phyloP scores from a whole-genome alignment of 1,284 basidiomycete genomes.

The Somion occarium region DNA sequence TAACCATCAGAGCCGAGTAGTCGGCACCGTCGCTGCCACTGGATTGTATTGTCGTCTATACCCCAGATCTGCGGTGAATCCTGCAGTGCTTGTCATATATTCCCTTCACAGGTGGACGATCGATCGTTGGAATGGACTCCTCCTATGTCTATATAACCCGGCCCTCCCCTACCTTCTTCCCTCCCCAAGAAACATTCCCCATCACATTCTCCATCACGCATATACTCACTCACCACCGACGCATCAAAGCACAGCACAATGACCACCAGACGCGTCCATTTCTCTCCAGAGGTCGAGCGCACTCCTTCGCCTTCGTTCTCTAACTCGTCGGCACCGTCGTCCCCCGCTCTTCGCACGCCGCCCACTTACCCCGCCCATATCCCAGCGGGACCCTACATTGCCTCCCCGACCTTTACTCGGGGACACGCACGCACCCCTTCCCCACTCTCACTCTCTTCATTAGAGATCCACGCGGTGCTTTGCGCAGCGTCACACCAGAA shows the following conservation, averaged over 20 bases:
- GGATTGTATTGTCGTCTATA: background rate
- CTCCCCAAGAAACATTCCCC: background rate
- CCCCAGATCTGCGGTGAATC: background rate
- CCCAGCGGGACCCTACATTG: background rate
- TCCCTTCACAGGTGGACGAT: background rate
- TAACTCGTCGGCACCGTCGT: constrained; percentile 1
- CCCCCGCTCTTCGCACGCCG: constrained; percentile 1
- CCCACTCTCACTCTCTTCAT: background rate
- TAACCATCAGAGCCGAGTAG: too few relatives aligned
- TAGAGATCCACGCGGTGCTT: background rate
- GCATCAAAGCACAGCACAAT: background rate
- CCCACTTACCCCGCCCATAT: background rate
- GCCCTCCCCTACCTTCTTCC: background rate
- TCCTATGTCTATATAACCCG: background rate
- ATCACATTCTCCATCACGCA: background rate
- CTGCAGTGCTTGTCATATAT: background rate
- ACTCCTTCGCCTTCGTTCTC: constrained; percentile 4
- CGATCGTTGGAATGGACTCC: background rate
- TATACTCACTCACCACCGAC: background rate
- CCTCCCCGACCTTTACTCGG: background rate
- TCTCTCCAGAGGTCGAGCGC: background rate
- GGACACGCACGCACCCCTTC: constrained; percentile 3
- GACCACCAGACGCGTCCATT: background rate
- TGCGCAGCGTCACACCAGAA: background rate
- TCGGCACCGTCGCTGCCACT: background rate